Evolutionary conservation across 768 basidiomycete genomes (phyloP).

Genomic region (Auriscalpium microsporum): DNA sequence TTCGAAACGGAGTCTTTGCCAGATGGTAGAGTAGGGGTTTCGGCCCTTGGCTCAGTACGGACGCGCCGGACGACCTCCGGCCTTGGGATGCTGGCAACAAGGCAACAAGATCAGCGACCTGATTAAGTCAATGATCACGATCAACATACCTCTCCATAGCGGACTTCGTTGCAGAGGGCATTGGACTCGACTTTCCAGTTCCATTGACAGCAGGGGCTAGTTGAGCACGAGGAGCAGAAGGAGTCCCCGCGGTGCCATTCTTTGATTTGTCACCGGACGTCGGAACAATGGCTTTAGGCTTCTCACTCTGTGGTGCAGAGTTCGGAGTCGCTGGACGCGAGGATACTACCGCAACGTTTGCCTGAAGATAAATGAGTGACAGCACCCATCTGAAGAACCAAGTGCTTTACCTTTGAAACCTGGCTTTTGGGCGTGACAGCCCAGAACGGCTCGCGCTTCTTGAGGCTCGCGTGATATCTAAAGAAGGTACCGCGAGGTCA

Average conservation of each 20-base stretch:
- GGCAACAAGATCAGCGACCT: slow-evolving; percentile 7
- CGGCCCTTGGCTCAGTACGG: slow-evolving; percentile 28
- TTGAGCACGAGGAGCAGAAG: slow-evolving; percentile 55
- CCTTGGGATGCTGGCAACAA: slow-evolving; percentile 49
- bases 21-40: slow-evolving; percentile 23
- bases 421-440: slow-evolving; percentile 19
- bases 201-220: slow-evolving; percentile 23
- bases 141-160: slow-evolving; percentile 56
- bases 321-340: too few species aligned
- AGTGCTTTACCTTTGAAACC: slow-evolving; percentile 25
- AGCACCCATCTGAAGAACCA: too few species aligned
- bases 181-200: slow-evolving; percentile 24
- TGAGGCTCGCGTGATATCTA: slow-evolving; percentile 68
- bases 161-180: slow-evolving; percentile 36
- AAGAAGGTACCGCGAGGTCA: slow-evolving; percentile 1
- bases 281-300: slow-evolving; percentile 4
- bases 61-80: slow-evolving; percentile 73
- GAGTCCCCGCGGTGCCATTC: slow-evolving; percentile 30
- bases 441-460: slow-evolving; percentile 63
- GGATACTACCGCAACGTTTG: too few species aligned
- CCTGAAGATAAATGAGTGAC: too few species aligned
- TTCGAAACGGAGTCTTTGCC: slow-evolving; percentile 15
- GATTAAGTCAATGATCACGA: neutral
- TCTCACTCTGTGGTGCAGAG: slow-evolving; percentile 7
- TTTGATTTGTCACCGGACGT: slow-evolving; percentile 11